phyloP scores from a whole-genome alignment of 805 yeast species.

The Ogataea angusta region DNA sequence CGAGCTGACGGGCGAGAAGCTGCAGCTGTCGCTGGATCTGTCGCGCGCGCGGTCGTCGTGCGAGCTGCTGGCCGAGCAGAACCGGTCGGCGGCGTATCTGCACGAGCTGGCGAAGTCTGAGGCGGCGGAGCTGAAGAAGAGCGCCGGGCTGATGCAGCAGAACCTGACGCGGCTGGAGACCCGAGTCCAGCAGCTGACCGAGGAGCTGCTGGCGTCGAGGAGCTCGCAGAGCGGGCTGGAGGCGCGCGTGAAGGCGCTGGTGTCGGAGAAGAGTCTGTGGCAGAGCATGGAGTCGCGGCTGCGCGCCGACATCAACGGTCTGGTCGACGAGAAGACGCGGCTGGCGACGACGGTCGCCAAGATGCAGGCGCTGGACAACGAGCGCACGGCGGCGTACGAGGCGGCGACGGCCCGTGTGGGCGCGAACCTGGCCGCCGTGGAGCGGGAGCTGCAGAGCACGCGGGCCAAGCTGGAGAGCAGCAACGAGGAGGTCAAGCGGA shows the following conservation, averaged over 20 bases:
- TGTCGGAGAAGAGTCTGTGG: conserved; percentile 54
- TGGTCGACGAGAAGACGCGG: conserved; percentile 56
- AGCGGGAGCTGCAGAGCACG: conserved; percentile 41
- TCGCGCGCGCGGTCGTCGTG: conserved; percentile 54
- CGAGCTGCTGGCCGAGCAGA: conserved; percentile 52
- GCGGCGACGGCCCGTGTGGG: conserved; percentile 50
- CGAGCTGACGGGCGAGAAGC: conserved; percentile 38
- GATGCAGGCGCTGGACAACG: conserved; percentile 58
- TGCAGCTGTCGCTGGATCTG: conserved; percentile 45
- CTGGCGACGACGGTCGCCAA: conserved; percentile 55
- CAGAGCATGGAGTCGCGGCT: conserved; percentile 47
- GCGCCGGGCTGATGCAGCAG: conserved; percentile 40
- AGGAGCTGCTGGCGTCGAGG: conserved; percentile 55
- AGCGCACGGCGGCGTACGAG: conserved; percentile 51
- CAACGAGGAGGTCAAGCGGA: conserved; percentile 48
- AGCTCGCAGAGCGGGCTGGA: conserved; percentile 42
- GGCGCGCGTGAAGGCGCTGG: conserved; percentile 44
- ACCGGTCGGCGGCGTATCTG: conserved; percentile 39
- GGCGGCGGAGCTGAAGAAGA: conserved; percentile 40
- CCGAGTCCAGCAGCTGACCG: conserved; percentile 44
- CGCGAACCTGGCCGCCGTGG: conserved; percentile 47
- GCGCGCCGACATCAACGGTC: conserved; percentile 46
- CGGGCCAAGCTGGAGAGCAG: conserved; percentile 47
- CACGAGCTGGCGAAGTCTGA: conserved; percentile 43
- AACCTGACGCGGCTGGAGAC: conserved; percentile 45